A percentile compares a stretch with the other conserved stretches of the same genome.
Evolutionary conservation across 345 rosid species (phyloP).

Genomic region (Erodium maritimum): DNA sequence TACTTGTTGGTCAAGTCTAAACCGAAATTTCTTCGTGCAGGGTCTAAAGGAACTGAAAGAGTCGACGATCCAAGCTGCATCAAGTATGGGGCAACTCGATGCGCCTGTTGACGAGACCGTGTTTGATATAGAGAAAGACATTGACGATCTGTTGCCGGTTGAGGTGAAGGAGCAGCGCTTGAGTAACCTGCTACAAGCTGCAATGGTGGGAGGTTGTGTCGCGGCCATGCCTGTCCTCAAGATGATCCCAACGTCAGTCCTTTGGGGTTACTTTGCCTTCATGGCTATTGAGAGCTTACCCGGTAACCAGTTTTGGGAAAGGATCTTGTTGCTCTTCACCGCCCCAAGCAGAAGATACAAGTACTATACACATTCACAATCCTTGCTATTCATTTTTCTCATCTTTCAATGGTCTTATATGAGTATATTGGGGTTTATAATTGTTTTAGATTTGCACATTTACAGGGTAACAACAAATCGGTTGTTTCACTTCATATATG

Average conservation of each 20-base stretch:
- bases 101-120: constrained; percentile 65
- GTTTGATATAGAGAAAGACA: constrained; percentile 68
- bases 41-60: constrained; percentile 66
- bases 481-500: too few species aligned
- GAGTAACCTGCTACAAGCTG: constrained; percentile 65
- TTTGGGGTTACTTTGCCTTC: constrained; percentile 84
- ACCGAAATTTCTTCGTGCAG: constrained; percentile 24
- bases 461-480: too few species aligned
- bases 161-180: constrained; percentile 77
- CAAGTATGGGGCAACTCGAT: constrained; percentile 42
- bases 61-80: constrained; percentile 57
- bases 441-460: too few species aligned
- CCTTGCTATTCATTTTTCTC: not conserved
- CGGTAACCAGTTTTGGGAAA: constrained; percentile 79
- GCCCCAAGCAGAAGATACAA: constrained; percentile 72
- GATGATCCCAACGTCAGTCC: constrained; percentile 71
- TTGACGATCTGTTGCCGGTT: constrained; percentile 68
- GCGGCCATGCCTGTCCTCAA: constrained; percentile 78
- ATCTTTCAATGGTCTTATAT: too few species aligned
- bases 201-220: constrained; percentile 70
- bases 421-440: too few species aligned
- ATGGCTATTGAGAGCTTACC: constrained; percentile 87
- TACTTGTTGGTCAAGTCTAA: too few species aligned
- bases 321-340: constrained; percentile 65
- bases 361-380: constrained; percentile 19